Percentiles rank a stretch among this genome's conserved stretches.
phyloP scores from a whole-genome alignment of 495 filamentous ascomycete species.

The Bombardia bombarda region DNA sequence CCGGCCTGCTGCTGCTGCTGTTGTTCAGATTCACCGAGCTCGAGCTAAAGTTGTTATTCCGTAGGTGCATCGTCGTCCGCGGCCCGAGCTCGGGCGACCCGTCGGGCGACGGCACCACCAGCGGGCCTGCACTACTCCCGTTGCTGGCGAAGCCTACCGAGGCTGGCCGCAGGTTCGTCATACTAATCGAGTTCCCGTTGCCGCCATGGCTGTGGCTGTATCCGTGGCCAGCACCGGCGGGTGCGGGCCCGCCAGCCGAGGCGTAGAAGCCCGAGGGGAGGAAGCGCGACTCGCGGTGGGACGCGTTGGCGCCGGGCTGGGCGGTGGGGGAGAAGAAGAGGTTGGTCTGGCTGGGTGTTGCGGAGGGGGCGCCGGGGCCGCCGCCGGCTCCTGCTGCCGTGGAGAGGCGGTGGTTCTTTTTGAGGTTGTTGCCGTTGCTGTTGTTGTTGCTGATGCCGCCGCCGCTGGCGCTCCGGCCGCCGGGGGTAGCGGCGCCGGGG shows the following conservation, averaged over 20 bases:
- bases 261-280: conserved; percentile 92
- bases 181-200: conserved; percentile 41
- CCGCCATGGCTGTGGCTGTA: conserved; percentile 15
- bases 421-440: too few relatives aligned
- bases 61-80: too few relatives aligned
- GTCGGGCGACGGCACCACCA: conserved; percentile 55
- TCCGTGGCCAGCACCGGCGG: conserved; percentile 17
- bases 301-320: conserved; percentile 28
- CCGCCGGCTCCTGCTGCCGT: conserved; percentile 29
- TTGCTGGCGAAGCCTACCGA: conserved; percentile 43
- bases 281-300: conserved; percentile 59
- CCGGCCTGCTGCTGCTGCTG: too few relatives aligned
- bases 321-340: conserved; percentile 97
- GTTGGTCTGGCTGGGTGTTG: conserved; percentile 43
- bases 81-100: conserved; percentile 50
- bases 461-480: conserved; percentile 29
- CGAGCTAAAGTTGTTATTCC: conserved; percentile 52
- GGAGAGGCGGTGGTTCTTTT: too few relatives aligned
- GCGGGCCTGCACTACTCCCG: too few relatives aligned
- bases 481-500: conserved; percentile 19
- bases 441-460: too few relatives aligned
- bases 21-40: conserved; percentile 63
- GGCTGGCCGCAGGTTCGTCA: conserved; percentile 47
- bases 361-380: conserved; percentile 34
- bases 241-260: conserved; percentile 37